Evolutionary conservation across 208 protist species (phyloP).

Genomic region (Leishmania martiniquensis): DNA sequence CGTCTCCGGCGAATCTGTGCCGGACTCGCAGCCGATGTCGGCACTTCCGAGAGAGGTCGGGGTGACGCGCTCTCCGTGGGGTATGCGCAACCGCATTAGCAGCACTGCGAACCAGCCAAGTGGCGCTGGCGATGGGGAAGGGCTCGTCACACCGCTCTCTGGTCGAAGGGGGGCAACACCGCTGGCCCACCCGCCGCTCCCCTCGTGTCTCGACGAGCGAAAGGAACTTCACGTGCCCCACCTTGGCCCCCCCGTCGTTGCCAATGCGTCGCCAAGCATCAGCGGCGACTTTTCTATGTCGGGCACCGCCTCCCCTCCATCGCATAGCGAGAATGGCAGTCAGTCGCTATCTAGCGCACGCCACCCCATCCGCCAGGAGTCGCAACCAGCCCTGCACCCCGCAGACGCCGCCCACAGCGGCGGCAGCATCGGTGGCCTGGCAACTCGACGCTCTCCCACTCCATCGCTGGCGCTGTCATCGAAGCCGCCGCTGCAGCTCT

Average conservation of each 20-base stretch:
- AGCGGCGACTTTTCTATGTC: neutral
- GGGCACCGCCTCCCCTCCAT: conserved; percentile 1
- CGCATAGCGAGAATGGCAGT: neutral
- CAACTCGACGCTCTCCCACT: neutral
- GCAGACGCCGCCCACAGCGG: neutral
- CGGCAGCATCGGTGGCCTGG: neutral
- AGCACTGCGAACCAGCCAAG: neutral
- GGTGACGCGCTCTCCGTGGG: neutral
- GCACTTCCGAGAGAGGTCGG: neutral
- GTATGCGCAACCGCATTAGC: neutral
- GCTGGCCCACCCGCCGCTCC: neutral
- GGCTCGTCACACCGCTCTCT: neutral
- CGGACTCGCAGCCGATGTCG: neutral
- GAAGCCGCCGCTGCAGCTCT: neutral
- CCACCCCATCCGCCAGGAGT: too few species aligned
- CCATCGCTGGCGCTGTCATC: neutral
- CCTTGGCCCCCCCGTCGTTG: neutral
- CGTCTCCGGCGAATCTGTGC: neutral
- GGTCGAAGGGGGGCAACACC: neutral
- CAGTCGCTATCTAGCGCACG: neutral
- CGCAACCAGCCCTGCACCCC: neutral
- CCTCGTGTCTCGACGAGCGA: neutral
- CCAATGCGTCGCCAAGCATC: neutral
- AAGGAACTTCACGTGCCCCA: neutral
- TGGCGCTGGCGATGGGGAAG: neutral